Evolutionary conservation across 78 protist species (phyloP).

Genomic region (Speleostelium caveatum): DNA sequence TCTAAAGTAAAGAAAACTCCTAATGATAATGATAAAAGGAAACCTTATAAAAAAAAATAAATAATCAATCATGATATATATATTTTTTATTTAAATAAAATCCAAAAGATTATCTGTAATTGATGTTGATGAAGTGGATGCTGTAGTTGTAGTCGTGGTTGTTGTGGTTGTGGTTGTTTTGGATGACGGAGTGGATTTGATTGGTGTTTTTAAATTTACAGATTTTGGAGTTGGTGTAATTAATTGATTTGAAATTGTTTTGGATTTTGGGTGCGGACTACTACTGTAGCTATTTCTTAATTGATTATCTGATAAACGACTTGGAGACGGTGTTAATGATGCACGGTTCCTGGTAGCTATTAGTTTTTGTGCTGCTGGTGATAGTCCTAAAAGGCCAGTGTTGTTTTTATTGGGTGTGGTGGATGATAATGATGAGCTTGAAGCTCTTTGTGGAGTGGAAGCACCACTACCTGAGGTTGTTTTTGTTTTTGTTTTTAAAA

Average conservation of each 20-base stretch:
- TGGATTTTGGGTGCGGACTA: neutral
- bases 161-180: neutral
- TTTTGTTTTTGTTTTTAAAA: neutral
- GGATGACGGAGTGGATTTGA: neutral
- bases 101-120: conserved; percentile 25
- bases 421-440: neutral
- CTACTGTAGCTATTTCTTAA: conserved; percentile 10
- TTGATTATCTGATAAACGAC: neutral
- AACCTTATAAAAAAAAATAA: no score
- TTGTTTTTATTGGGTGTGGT: conserved; percentile 9
- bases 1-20: neutral
- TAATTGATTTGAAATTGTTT: neutral
- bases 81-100: neutral
- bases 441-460: neutral
- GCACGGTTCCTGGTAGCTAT: neutral
- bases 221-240: neutral
- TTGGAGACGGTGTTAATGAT: neutral
- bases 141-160: neutral
- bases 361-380: conserved; percentile 20
- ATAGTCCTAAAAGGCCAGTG: neutral
- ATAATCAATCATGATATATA: no score
- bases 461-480: neutral
- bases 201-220: neutral
- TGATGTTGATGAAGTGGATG: neutral
- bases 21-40: neutral